Base-by-base conservation (phyloP, 2,329 filamentous ascomycete species). In the Hymenoscyphus linearis region DNA sequence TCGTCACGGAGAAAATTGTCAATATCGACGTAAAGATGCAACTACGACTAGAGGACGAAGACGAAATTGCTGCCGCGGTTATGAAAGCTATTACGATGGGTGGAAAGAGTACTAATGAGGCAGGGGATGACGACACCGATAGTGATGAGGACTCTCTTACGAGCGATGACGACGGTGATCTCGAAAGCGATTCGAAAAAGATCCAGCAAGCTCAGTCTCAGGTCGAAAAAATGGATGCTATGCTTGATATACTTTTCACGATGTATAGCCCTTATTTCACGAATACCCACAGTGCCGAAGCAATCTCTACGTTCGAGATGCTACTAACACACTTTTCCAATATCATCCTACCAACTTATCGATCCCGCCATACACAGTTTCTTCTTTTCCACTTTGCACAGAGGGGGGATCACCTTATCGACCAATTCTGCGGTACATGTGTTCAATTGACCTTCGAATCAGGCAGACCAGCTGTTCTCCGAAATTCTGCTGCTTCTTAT, bases 21-120 rank as follows among this genome's bases (percentile, higher is more conserved):
- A 95, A 95, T 75, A 90, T 98, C 62, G 95, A 99, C 72, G 91
- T 96, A 1, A 90, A 97, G 72, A 95, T 98, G 74, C 93, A 97
- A 75, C 84, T 93, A 56, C 93, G 98, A 70, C 79, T 98, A 70
- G 92, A 98, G 65, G 93, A 98, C 68, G 93, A 97, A 64, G 93
- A 98, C 65, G 90, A 96, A 60, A 81, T 91, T 10, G 89, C 91
- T 59, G 86, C 92, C 26, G 85, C 86, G 58, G 84, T 93, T 18
- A 81, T 90, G 57, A 80, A 81, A 71, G 83, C 80, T 57, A 74
- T 82, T 18, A 73, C 75, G 35, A 69, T 71, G 35, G 71, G 67
- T 31, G 52, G 75, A 26, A 74, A 74, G n/a, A 76, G 80, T 63
- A 79, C 85, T 40, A 81, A 85, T n/a, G 77, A 80, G 3, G 67